Evolutionary conservation across 768 basidiomycete genomes (phyloP).

Genomic region (Russula compacta): DNA sequence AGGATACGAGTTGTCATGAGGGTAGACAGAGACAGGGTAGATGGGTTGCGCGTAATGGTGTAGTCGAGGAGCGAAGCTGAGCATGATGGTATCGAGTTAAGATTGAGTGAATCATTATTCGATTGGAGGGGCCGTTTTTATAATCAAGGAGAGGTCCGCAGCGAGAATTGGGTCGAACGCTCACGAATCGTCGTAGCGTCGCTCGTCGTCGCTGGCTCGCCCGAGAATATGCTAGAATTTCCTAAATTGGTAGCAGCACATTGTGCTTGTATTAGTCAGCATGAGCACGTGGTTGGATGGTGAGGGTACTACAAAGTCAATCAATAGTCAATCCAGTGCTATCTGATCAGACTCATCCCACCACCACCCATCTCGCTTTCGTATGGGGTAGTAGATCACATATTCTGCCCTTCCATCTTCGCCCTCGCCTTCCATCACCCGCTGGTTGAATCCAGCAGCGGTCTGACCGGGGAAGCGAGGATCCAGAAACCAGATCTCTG

Average conservation of each 20-base stretch:
- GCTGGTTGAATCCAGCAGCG: slow-evolving; percentile 6
- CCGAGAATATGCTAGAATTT: slow-evolving; percentile 4
- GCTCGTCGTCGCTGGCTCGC: not conserved
- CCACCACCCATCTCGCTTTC: slow-evolving; percentile 6
- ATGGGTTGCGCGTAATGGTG: not conserved
- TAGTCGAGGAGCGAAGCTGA: not conserved
- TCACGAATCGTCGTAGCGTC: not conserved
- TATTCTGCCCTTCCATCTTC: slow-evolving; percentile 1
- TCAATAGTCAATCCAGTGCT: not conserved
- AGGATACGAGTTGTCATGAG: not conserved
- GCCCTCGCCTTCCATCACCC: not conserved
- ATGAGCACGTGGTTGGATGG: too few relatives aligned
- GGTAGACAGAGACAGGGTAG: not conserved
- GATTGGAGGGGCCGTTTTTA: not conserved
- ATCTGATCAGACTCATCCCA: not conserved
- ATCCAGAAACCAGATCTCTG: slow-evolving; percentile 16
- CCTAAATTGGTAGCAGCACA: not conserved
- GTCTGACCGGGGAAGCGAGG: not conserved
- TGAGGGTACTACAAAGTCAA: not conserved
- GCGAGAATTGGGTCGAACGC: not conserved
- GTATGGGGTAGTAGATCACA: slow-evolving; percentile 1
- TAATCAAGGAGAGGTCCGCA: not conserved
- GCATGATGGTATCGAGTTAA: not conserved
- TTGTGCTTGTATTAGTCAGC: not conserved
- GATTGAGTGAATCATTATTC: not conserved